Evolutionary conservation across 192 early-diverging fungal species (phyloP), one percentile per base, ranked within the genome.

Genomic region (Podila epicladia): DNA sequence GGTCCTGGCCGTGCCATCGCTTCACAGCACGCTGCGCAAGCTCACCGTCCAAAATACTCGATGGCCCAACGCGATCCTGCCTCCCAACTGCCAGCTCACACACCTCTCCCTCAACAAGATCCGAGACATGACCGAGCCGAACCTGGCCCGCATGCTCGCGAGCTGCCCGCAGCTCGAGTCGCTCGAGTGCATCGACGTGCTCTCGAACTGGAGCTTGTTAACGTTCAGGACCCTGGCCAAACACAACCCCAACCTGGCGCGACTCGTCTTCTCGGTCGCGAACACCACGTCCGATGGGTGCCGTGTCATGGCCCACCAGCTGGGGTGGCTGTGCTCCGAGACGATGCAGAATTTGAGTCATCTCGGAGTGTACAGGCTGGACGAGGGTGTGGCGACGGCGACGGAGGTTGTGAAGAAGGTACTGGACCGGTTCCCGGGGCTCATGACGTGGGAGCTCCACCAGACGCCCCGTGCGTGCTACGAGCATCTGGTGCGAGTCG

Each of bases 31-130:
- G 0, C 48, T 73, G 15, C 33, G 64, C 9, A 8, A 17, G 4
- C 45, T 73, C 17, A 29, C 57, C 8, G 55, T 67, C 64, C 58
- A 22, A 17, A 58, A 73, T 2, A 29, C 26, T 0, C 50, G 31
- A 29, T 66, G 64, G 72, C 11, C 51, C 37, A 65, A 50, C 33
- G 67, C 32, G 35, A 64, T 55, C 2, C 32, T 72, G 9, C 63
- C 71, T 4, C 63, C 41, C 1, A 73, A 65, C 4, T 65, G 53
- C 45, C 57, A 37, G 28, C 29, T 66, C 35, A 58, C 37, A 0
- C 58, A 59, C 33, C 17, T 66, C 1, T 37, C 33, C 4, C n/a
- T 73, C 6, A 64, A 66, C 17, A 38, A 38, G 9, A 49, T 62
- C 5, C 41, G 41, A 3, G 11, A 37, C 5, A 6, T 71, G 3